Conservation (phyloP, 1,284 basidiomycete genomes). For the Trametes hirsuta region DNA sequence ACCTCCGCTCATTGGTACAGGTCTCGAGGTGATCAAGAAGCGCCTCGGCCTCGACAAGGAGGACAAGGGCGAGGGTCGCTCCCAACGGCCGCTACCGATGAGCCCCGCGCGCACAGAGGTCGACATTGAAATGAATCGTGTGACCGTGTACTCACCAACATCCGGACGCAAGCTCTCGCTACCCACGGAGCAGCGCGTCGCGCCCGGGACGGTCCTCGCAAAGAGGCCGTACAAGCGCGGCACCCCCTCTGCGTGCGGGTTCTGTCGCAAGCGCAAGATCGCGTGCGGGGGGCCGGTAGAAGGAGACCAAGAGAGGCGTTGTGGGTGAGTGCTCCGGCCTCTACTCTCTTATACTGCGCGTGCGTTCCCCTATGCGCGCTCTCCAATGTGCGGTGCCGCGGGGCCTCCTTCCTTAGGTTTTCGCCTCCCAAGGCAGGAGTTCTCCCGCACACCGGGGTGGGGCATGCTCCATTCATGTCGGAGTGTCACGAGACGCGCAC, state of each 20-base stretch:
- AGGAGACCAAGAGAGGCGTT: constrained; percentile 33
- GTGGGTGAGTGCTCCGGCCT: constrained; percentile 36
- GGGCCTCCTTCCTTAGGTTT: neutral
- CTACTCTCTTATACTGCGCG: neutral
- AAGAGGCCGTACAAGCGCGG: constrained; percentile 20
- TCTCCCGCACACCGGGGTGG: constrained; percentile 1
- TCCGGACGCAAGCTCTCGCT: constrained; percentile 20
- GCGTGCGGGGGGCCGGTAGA: constrained; percentile 42
- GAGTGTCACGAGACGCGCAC: neutral
- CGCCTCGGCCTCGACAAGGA: constrained; percentile 2
- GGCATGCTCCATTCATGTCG: constrained; percentile 3
- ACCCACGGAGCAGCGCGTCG: constrained; percentile 10
- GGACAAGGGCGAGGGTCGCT: neutral
- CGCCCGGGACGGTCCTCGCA: constrained; percentile 9
- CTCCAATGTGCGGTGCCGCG: too few species aligned
- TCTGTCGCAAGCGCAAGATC: constrained; percentile 47
- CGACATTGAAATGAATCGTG: neutral
- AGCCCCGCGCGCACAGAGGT: neutral
- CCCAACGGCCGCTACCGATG: neutral
- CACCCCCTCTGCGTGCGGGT: constrained; percentile 40
- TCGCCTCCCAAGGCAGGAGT: neutral
- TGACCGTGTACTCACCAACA: constrained; percentile 24
- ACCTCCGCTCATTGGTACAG: neutral
- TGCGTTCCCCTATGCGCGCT: too few species aligned
- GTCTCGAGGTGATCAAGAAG: constrained; percentile 3